Percentiles rank a stretch among this genome's conserved stretches.
Conservation (phyloP, 345 rosid species). For the Brassica nigra region DNA sequence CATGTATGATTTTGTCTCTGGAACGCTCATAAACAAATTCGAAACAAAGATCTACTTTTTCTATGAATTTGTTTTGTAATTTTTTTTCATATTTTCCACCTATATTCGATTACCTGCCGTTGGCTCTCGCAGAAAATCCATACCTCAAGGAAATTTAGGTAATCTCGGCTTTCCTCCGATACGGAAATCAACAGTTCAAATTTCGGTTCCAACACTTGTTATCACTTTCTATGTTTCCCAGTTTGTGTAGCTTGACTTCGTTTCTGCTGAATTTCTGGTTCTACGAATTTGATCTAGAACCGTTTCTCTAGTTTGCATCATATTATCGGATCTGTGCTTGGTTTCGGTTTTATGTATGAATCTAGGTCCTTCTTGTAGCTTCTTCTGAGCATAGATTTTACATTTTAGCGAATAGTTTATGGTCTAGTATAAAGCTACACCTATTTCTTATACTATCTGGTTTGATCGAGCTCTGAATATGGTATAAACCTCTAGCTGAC, state of each 20-base stretch:
- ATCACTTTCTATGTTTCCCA: not conserved
- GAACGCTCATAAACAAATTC: too few species aligned
- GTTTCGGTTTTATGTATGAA: not conserved
- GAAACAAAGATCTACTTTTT: too few species aligned
- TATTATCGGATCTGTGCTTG: not conserved
- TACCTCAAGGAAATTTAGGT: too few species aligned
- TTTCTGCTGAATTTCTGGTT: not conserved
- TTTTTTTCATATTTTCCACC: too few species aligned
- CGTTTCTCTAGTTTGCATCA: not conserved
- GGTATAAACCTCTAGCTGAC: slow-evolving; percentile 7
- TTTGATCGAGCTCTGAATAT: slow-evolving; percentile 5
- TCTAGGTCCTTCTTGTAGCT: not conserved
- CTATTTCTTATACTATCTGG: not conserved
- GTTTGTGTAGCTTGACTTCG: not conserved
- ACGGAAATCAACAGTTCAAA: too few species aligned
- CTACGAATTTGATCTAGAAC: not conserved
- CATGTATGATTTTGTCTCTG: too few species aligned
- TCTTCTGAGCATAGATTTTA: not conserved
- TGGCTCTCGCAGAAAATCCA: too few species aligned
- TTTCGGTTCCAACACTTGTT: not conserved
- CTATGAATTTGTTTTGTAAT: too few species aligned
- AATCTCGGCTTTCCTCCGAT: too few species aligned
- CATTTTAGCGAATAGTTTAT: not conserved
- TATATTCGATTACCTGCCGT: too few species aligned
- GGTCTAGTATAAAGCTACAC: not conserved